Evolutionary conservation across 2,329 filamentous ascomycete species (phyloP), one percentile per base, ranked within the genome.

Genomic region (Stemphylium beticola): DNA sequence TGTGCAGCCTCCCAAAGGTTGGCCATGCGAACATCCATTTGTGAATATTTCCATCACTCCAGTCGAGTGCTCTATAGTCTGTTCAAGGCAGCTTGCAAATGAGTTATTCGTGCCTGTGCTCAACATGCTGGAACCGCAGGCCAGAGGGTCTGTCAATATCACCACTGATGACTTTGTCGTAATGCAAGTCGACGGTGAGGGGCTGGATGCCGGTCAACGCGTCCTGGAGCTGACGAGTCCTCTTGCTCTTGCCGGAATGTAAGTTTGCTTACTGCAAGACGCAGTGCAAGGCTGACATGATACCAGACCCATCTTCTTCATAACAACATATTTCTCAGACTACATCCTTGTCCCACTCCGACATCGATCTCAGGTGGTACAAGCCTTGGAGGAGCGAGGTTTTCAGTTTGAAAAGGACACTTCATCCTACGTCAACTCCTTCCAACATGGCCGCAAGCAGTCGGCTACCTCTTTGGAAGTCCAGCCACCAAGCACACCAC

Each of bases 281-380:
- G 34, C 33, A 5, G 31, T 29, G 5, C 40, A 24, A 34, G 17
- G 43, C 55, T 67, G 18, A 62, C 37, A 32, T n/a, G 1, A 8
- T 10, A 26, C 45, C 41, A 87, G 85, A 47, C 91, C 93, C 48
- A 96, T 99, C 71, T 97, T 98, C 81, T 98, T 98, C 83, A 96
- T 97, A 74, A 97, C 93, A 3, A 97, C 92, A 29, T 99, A 98
- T 77, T 98, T 96, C 77, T 95, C 91, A 31, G 93, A 99, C 78
- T 98, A 96, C 76, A 96, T 99, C 66, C 83, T 98, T 32, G 92
- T 97, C 1, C 93, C 95, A 0, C 83, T 83, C 48, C 90, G 87
- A 70, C 87, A 89, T 67, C 87, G 89, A 45, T 79, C 84, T 22
- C 88, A 87, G 34, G 93, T 98, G 42, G 86, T 92, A 31, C 82